Evolutionary conservation across 257 asterid genomes (phyloP).

Genomic region (Anisodus tanguticus): DNA sequence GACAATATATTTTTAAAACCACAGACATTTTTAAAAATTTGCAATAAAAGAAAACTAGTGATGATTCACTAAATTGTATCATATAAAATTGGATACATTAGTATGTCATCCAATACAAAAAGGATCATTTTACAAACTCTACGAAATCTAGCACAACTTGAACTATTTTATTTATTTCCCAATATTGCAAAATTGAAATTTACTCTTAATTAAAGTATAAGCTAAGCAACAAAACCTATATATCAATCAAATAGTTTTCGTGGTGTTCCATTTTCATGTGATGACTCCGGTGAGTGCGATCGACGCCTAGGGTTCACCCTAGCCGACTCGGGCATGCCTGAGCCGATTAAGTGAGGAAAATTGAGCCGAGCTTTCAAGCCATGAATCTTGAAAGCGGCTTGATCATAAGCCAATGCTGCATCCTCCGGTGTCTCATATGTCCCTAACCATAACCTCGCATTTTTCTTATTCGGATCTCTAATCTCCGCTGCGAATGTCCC

Average conservation of each 20-base stretch:
- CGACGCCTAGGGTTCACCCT: slow-evolving; percentile 32
- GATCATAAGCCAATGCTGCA: slow-evolving; percentile 42
- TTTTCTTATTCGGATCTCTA: slow-evolving; percentile 35
- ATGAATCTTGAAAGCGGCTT: slow-evolving; percentile 33
- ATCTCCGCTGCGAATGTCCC: slow-evolving; percentile 41
- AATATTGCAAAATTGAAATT: background rate
- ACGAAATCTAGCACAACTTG: background rate
- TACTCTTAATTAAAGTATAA: background rate
- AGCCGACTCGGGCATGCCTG: background rate
- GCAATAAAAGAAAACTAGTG: background rate
- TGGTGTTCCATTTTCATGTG: slow-evolving; percentile 2
- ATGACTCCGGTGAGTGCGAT: slow-evolving; percentile 2
- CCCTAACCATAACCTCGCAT: slow-evolving; percentile 38
- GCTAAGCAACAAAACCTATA: background rate
- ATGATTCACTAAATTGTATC: background rate
- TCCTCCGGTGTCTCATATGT: slow-evolving; percentile 41
- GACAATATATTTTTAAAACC: too few relatives aligned
- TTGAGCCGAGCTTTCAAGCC: slow-evolving; percentile 36
- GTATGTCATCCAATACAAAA: background rate
- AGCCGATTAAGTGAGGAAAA: slow-evolving; percentile 30
- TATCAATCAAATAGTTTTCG: background rate
- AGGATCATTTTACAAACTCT: background rate
- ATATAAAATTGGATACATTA: background rate
- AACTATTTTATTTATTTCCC: background rate
- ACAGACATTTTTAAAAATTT: too few relatives aligned